Evolutionary conservation across 169 alveolate species (phyloP).

Genomic region (Cryptosporidium ryanae): DNA sequence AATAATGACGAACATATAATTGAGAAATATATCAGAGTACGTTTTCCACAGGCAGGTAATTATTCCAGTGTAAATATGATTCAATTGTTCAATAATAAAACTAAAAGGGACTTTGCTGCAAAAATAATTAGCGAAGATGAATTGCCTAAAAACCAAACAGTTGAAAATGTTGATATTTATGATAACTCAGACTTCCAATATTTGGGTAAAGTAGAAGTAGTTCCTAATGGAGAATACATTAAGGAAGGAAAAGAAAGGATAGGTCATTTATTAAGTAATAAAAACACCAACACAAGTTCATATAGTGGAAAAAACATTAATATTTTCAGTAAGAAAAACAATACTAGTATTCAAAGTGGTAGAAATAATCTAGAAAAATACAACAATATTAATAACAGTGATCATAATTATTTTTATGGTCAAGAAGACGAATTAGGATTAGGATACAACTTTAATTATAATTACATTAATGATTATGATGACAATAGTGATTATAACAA

Average conservation of each 20-base stretch:
- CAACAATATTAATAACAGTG: background rate
- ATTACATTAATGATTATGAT: background rate
- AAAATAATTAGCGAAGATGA: conserved; percentile 33
- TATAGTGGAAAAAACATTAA: background rate
- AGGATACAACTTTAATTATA: background rate
- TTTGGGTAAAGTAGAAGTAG: conserved; percentile 64
- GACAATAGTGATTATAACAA: background rate
- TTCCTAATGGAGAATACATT: background rate
- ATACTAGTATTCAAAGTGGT: background rate
- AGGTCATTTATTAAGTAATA: background rate
- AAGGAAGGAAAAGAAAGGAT: background rate
- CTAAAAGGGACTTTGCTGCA: conserved; percentile 64
- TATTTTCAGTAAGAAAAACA: background rate
- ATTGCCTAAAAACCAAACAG: conserved; percentile 8
- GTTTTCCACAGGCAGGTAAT: conserved; percentile 69
- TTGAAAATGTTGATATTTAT: conserved; percentile 26
- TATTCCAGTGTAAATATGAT: conserved; percentile 42
- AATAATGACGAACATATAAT: background rate
- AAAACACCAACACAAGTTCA: background rate
- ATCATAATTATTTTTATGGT: background rate
- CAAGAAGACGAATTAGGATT: background rate
- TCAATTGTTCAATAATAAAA: conserved; percentile 40
- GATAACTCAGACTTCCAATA: conserved; percentile 47
- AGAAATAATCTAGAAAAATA: background rate
- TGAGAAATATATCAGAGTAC: conserved; percentile 30